Evolutionary conservation across 2,329 filamentous ascomycete species (phyloP), one percentile per base, ranked within the genome.

Genomic region (Myriosclerotinia duriaeana): DNA sequence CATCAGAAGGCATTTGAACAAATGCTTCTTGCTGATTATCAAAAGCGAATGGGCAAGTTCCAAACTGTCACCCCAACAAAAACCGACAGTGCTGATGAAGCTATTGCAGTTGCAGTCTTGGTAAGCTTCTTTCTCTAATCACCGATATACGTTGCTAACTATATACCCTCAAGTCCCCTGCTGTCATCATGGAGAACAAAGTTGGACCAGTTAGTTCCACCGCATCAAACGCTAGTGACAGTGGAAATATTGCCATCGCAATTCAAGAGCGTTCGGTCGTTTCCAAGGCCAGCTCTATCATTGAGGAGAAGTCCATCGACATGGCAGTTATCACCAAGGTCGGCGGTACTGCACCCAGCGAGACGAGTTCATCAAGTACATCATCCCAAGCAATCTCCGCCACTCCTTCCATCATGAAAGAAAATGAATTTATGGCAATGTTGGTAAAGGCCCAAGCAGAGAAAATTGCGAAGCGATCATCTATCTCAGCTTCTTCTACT

Each of bases 1-100:
- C 34, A n/a, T 26, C 30, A 61, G 58, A 50, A 61, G 30, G 15
- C 38, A 11, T 50, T 50, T 3, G 44, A 60, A 26, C 30, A 60
- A 20, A 36, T n/a, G 26, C 42, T 48, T 14, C n/a, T 46, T n/a
- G 20, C 42, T 36, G 56, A 48, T 38, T 36, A 36, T n/a, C 26
- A 60, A 9, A 48, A 48, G 42, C 56, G 56, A 7, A 60, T 48
- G 56, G 14, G 7, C 20, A 48, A 48, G n/a, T 36, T n/a, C 7
- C 26, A 60, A 22, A 48, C 4, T 22, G 30, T 36, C 42, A 60
- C 14, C 30, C 30, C 42, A 59, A 12, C 17, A 11, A 15, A 46
- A 34, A 40, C 46, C 17, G 42, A 46, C 17, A 34, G 40, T 3
- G 26, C 40, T 30, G 9, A 34, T n/a, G 42, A n/a, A 15, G 5